Evolutionary conservation across 2,329 filamentous ascomycete species (phyloP).

Genomic region (Cladosporium sphaerospermum): DNA sequence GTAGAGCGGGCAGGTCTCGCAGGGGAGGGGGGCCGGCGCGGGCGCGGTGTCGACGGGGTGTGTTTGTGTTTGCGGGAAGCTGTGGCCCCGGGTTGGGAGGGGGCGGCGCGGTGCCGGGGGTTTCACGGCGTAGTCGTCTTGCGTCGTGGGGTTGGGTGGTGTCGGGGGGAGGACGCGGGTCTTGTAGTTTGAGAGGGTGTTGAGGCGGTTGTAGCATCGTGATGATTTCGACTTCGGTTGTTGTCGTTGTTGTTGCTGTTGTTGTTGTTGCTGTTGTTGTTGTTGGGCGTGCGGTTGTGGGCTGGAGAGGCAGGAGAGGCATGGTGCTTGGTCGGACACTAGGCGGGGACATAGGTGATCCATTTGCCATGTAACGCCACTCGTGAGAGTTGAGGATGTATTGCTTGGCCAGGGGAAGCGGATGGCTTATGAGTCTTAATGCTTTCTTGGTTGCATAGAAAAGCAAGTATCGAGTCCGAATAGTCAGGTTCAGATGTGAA

Average conservation of each 20-base stretch:
- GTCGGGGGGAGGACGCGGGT: slow-evolving; percentile 1
- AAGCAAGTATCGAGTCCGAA: no score
- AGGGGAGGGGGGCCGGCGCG: not conserved
- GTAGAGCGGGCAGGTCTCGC: slow-evolving; percentile 2
- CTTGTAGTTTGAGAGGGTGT: not conserved
- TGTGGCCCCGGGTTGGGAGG: not conserved
- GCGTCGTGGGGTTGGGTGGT: not conserved
- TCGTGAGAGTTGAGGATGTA: no score
- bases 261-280: not conserved
- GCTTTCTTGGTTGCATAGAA: no score
- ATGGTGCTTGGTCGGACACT: slow-evolving; percentile 23
- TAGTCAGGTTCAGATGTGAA: no score
- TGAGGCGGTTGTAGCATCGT: slow-evolving; percentile 6
- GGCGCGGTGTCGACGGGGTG: not conserved
- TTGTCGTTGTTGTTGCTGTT: not conserved
- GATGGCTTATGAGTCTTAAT: no score
- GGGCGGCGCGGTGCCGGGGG: not conserved
- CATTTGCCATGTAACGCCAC: slow-evolving; percentile 16
- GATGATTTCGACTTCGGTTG: not conserved
- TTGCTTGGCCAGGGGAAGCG: no score
- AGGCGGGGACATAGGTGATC: slow-evolving; percentile 27
- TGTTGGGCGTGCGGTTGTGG: not conserved
- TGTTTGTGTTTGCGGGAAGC: not conserved
- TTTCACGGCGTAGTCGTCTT: not conserved
- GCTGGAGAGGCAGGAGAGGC: slow-evolving; percentile 25